These are phyloP conservation scores for Graphilbum ipis-grandicollis DNA, from an alignment of 2,329 filamentous ascomycete species.

Conservation along the genomic window DNA sequence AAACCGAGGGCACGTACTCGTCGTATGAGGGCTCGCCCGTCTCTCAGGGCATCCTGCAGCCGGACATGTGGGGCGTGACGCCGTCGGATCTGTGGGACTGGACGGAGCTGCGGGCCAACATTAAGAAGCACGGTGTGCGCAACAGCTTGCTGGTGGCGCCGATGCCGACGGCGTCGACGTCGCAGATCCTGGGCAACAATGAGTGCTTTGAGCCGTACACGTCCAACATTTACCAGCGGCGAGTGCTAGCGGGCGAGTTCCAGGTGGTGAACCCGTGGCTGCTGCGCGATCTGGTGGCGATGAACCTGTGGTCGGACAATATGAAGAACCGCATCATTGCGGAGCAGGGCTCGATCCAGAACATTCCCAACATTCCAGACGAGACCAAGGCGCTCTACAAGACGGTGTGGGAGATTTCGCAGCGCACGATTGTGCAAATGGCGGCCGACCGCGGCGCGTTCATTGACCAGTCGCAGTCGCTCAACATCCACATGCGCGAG, in stretches of 20 bases:
- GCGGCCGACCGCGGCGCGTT: constrained; percentile 94
- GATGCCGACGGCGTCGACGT: constrained; percentile 95
- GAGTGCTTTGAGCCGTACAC: constrained; percentile 99
- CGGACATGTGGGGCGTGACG: constrained; percentile 95
- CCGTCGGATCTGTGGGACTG: constrained; percentile 96
- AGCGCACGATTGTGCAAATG: constrained; percentile 93
- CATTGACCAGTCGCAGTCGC: constrained; percentile 96
- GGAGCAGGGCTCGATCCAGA: constrained; percentile 87
- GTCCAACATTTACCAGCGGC: constrained; percentile 98
- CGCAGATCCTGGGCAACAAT: constrained; percentile 96
- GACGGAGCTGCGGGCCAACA: constrained; percentile 72
- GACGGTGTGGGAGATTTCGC: constrained; percentile 98
- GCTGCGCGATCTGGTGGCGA: constrained; percentile 92
- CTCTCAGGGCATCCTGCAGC: constrained; percentile 90
- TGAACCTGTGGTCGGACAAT: constrained; percentile 95
- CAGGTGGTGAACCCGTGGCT: constrained; percentile 99
- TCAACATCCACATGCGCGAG: constrained; percentile 99
- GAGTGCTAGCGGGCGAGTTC: constrained; percentile 95
- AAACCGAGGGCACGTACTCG: constrained; percentile 67
- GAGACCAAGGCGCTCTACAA: constrained; percentile 98
- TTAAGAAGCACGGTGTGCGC: constrained; percentile 82
- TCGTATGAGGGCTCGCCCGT: constrained; percentile 88
- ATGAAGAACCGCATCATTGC: constrained; percentile 99
- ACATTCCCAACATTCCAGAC: constrained; percentile 87
- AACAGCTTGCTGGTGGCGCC: constrained; percentile 92